A percentile compares a stretch with the other conserved stretches of the same genome.
phyloP scores from a whole-genome alignment of 1,284 basidiomycete species.

The Pascua guehoae region DNA sequence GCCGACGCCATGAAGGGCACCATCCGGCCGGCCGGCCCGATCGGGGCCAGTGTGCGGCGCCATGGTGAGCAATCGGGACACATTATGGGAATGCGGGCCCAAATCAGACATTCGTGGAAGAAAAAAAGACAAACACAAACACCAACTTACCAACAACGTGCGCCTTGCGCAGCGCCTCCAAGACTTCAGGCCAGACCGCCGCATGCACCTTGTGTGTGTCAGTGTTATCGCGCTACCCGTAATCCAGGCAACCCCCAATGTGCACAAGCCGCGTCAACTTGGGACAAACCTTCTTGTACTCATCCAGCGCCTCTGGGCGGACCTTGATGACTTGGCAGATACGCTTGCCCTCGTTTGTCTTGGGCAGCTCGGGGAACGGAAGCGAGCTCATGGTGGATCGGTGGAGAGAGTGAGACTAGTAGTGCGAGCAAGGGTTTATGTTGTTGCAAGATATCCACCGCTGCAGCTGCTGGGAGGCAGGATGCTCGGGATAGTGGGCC shows the following conservation, averaged over 20 bases:
- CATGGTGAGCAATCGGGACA: too few relatives aligned
- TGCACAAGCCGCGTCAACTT: neutral
- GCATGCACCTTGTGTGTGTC: constrained; percentile 54
- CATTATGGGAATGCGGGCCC: too few relatives aligned
- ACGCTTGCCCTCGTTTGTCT: constrained; percentile 55
- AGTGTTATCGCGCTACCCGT: neutral
- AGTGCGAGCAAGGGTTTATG: too few relatives aligned
- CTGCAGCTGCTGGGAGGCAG: too few relatives aligned
- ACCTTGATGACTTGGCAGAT: constrained; percentile 74
- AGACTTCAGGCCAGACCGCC: constrained; percentile 66
- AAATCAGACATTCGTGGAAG: neutral
- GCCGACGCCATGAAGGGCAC: neutral
- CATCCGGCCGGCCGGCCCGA: too few relatives aligned
- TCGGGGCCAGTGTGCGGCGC: too few relatives aligned
- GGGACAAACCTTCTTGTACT: constrained; percentile 58
- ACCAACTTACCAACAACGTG: constrained; percentile 55
- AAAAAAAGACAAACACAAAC: neutral
- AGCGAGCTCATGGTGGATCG: constrained; percentile 4
- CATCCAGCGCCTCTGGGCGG: constrained; percentile 60
- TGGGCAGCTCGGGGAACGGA: constrained; percentile 33
- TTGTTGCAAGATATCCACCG: too few relatives aligned
- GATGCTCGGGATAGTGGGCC: too few relatives aligned
- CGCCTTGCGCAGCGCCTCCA: constrained; percentile 62
- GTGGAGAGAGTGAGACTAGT: too few relatives aligned
- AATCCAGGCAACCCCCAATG: neutral